Evolutionary conservation across 805 yeast genomes (phyloP).

Genomic region (Wickerhamiella galacta): DNA sequence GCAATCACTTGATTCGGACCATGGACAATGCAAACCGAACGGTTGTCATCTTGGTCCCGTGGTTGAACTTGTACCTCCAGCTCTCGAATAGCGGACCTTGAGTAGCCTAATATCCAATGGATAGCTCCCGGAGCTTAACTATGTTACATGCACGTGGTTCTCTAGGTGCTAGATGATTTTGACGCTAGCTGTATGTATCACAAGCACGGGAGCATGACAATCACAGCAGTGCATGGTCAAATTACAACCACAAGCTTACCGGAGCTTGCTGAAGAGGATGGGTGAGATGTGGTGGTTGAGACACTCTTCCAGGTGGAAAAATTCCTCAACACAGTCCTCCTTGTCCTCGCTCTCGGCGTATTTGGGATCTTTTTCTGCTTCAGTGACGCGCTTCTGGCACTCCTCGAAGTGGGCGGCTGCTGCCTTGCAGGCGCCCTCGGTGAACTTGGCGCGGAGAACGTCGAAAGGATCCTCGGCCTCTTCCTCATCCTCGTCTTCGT

Average conservation of each 20-base stretch:
- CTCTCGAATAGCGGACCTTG: no score
- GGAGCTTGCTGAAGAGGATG: conserved; percentile 70
- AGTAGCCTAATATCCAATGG: no score
- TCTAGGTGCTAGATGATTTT: no score
- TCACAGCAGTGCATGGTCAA: no score
- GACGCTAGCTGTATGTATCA: no score
- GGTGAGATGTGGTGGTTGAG: conserved; percentile 84
- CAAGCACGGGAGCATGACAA: no score
- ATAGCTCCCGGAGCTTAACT: no score
- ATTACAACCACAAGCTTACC: conserved; percentile 27
- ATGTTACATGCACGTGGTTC: no score
- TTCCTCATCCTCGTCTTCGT: conserved; percentile 53
- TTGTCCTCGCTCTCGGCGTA: conserved; percentile 68
- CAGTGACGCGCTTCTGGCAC: conserved; percentile 88
- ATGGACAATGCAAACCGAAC: no score
- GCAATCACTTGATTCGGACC: no score
- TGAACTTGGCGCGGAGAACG: conserved; percentile 30
- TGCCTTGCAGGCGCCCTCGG: conserved; percentile 50
- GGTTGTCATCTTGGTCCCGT: no score
- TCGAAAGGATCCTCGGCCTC: conserved; percentile 53
- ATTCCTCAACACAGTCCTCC: conserved; percentile 97
- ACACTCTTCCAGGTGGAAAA: conserved; percentile 92
- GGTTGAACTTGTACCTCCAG: no score
- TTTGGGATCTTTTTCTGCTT: conserved; percentile 68
- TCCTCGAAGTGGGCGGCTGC: conserved; percentile 81